A percentile compares a stretch with the other conserved stretches of the same genome.
Conservation (phyloP, 176 grass and related monocot genomes). For the Cymbopogon citratus region DNA sequence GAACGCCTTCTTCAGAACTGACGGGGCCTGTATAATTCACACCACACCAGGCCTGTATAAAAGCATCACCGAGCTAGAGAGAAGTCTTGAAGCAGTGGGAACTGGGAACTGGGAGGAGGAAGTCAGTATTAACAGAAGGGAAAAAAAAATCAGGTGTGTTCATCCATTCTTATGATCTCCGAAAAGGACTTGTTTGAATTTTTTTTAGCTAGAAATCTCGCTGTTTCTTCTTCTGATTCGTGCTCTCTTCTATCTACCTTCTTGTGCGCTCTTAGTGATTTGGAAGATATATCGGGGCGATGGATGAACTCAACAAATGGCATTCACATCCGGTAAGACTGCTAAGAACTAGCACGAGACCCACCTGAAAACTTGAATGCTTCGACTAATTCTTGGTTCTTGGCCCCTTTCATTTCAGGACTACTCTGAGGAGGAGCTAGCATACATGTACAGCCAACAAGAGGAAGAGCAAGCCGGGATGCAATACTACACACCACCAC, state of each 20-base stretch:
- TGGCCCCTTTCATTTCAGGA: slow-evolving; percentile 40
- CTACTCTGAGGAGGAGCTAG: slow-evolving; percentile 16
- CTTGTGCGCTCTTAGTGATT: neutral
- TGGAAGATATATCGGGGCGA: neutral
- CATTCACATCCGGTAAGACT: slow-evolving; percentile 28
- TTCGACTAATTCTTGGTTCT: neutral
- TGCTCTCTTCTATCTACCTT: neutral
- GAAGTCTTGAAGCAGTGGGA: neutral
- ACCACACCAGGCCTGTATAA: slow-evolving; percentile 3
- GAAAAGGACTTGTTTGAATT: neutral
- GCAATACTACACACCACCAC: neutral
- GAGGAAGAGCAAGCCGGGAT: slow-evolving; percentile 10
- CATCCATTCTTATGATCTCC: neutral
- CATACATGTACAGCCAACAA: slow-evolving; percentile 30
- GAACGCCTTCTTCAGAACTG: slow-evolving; percentile 27
- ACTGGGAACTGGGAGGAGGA: neutral
- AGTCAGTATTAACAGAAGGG: neutral
- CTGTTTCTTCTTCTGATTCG: neutral
- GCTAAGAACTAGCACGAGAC: neutral
- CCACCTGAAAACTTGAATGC: neutral
- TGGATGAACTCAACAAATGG: slow-evolving; percentile 44
- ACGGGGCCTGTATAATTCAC: slow-evolving; percentile 25
- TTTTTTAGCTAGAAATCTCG: neutral
- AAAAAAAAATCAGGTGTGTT: neutral
- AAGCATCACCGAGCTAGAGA: neutral